Percentiles rank a stretch among this genome's conserved stretches.
Evolutionary conservation across 192 early-diverging fungal genomes (phyloP).

Genomic region (Dispira simplex): DNA sequence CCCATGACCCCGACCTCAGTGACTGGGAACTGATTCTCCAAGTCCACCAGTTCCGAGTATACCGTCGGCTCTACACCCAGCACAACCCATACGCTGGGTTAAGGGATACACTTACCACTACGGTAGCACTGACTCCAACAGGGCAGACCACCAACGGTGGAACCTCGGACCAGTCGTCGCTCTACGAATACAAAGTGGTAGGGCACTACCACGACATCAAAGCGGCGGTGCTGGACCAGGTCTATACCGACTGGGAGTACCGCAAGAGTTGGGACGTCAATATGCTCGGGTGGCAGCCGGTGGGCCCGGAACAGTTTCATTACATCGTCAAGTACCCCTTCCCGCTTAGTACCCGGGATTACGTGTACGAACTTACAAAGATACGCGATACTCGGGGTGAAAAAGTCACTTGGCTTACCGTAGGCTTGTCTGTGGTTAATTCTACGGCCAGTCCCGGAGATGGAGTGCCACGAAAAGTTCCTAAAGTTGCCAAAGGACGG

Average conservation of each 20-base stretch:
- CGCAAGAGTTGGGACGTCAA: slow-evolving; percentile 36
- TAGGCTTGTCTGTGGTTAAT: slow-evolving; percentile 17
- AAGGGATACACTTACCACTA: neutral
- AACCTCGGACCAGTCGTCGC: neutral
- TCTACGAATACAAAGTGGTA: slow-evolving; percentile 30
- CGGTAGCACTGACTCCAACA: neutral
- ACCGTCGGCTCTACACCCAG: slow-evolving; percentile 2
- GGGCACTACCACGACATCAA: slow-evolving; percentile 26
- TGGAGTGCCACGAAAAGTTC: neutral
- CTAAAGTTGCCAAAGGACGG: slow-evolving; percentile 20
- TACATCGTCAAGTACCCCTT: slow-evolving; percentile 35
- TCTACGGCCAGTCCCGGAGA: neutral
- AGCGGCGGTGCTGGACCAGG: slow-evolving; percentile 24
- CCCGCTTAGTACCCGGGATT: slow-evolving; percentile 31
- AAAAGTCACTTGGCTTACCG: slow-evolving; percentile 13
- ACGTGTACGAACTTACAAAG: slow-evolving; percentile 24
- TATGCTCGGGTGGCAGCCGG: slow-evolving; percentile 24
- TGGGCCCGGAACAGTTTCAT: slow-evolving; percentile 23
- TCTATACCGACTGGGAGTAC: slow-evolving; percentile 33
- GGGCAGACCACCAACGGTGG: neutral
- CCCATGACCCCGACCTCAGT: neutral
- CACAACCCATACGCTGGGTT: slow-evolving; percentile 3
- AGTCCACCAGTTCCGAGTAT: slow-evolving; percentile 9
- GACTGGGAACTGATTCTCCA: slow-evolving; percentile 5
- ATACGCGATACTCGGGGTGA: slow-evolving; percentile 5